phyloP scores from a whole-genome alignment of 768 basidiomycete genomes.

The Phaeolepiota aurea region DNA sequence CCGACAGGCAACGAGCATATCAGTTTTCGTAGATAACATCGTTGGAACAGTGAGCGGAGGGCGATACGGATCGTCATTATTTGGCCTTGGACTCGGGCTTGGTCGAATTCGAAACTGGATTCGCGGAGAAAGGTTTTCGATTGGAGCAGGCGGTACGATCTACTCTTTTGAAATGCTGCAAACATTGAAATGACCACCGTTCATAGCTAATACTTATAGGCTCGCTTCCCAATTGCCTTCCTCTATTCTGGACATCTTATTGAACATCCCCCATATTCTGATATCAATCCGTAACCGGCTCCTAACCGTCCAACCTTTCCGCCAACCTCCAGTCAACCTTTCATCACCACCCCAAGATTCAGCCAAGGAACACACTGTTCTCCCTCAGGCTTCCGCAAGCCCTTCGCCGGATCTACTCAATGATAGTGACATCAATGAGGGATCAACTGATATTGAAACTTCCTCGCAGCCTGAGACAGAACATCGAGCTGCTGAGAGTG shows the following conservation, averaged over 20 bases:
- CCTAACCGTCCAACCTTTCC: slow-evolving; percentile 39
- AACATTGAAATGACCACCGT: slow-evolving; percentile 1
- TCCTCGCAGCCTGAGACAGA: slow-evolving; percentile 65
- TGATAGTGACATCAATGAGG: not conserved
- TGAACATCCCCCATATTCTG: slow-evolving; percentile 60
- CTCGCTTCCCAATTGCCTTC: slow-evolving; percentile 65
- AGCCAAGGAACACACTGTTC: not conserved
- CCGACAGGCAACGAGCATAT: slow-evolving; percentile 48
- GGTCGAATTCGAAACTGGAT: slow-evolving; percentile 48
- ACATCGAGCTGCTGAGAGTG: slow-evolving; percentile 47
- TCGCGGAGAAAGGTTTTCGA: slow-evolving; percentile 57
- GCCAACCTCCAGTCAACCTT: slow-evolving; percentile 22
- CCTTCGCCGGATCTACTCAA: not conserved
- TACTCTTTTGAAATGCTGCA: slow-evolving; percentile 1
- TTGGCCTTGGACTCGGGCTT: slow-evolving; percentile 36
- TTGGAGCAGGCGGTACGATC: slow-evolving; percentile 73
- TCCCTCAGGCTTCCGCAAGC: no score
- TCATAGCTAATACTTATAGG: slow-evolving; percentile 60
- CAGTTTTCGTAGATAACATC: slow-evolving; percentile 50
- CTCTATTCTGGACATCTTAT: slow-evolving; percentile 51
- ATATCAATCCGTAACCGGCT: slow-evolving; percentile 56
- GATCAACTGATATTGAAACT: slow-evolving; percentile 22
- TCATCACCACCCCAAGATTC: slow-evolving; percentile 5
- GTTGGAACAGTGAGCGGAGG: slow-evolving; percentile 55
- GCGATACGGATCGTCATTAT: slow-evolving; percentile 29